These are phyloP conservation scores for Sclerotinia spermophila DNA, from an alignment of 2,329 filamentous ascomycete species.

Conservation along the genomic window DNA sequence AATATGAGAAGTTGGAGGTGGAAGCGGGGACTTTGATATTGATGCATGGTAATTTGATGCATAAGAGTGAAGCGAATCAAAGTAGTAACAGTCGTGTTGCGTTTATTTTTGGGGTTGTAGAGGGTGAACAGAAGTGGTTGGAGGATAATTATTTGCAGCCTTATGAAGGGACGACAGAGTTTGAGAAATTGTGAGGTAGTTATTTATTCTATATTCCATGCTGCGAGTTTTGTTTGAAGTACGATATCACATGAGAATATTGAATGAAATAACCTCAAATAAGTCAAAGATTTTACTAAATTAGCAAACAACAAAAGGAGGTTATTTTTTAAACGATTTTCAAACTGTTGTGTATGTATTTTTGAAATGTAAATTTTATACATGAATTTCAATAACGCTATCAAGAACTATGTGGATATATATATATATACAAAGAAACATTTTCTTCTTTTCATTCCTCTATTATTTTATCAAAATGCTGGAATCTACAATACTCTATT, in stretches of 20 bases:
- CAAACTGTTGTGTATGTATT: too few relatives aligned
- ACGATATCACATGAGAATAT: background rate
- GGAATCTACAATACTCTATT: background rate
- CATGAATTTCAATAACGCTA: background rate
- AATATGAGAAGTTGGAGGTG: constrained; percentile 13
- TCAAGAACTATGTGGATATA: constrained; percentile 1
- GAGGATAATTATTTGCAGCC: constrained; percentile 13
- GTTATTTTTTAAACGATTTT: background rate
- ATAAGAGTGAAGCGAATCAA: constrained; percentile 8
- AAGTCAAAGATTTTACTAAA: background rate
- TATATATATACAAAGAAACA: constrained; percentile 4
- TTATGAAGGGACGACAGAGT: background rate
- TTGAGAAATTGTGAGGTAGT: constrained; percentile 5
- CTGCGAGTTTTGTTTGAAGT: background rate
- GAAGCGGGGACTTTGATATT: background rate
- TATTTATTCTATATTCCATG: background rate
- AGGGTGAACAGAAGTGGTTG: background rate
- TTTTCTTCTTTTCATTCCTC: background rate
- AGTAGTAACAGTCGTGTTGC: constrained; percentile 8
- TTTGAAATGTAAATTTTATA: background rate
- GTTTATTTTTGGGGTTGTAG: constrained; percentile 12
- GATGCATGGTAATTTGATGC: constrained; percentile 17
- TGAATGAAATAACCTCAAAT: background rate
- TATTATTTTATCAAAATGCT: background rate
- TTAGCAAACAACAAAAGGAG: background rate